phyloP scores from a whole-genome alignment of 257 asterid species.

The Salvia hispanica region DNA sequence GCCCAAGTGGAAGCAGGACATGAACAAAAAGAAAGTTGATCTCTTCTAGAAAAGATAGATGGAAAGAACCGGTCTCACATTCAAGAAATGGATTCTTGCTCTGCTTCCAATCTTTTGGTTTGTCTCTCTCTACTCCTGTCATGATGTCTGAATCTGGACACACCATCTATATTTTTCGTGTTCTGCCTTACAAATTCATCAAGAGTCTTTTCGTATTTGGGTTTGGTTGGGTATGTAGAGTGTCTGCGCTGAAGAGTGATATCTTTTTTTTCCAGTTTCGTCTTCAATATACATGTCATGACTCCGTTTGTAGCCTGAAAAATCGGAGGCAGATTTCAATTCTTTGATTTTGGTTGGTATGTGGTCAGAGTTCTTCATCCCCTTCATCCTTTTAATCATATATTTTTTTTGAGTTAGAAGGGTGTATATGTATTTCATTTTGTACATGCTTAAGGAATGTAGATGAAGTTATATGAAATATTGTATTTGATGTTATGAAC shows the following conservation, averaged over 20 bases:
- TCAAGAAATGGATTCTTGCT: slow-evolving; percentile 1
- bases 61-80: slow-evolving; percentile 1
- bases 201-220: slow-evolving; percentile 29
- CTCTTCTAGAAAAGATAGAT: slow-evolving; percentile 56
- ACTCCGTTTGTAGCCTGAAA: slow-evolving; percentile 41
- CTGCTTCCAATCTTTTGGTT: slow-evolving; percentile 32
- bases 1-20: slow-evolving; percentile 97
- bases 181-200: slow-evolving; percentile 33
- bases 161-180: slow-evolving; percentile 25
- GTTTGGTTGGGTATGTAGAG: slow-evolving; percentile 32
- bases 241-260: slow-evolving; percentile 53
- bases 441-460: slow-evolving; percentile 48
- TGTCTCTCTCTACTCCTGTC: slow-evolving; percentile 41
- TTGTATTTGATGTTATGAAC: slow-evolving; percentile 20
- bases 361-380: neutral
- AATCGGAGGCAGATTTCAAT: slow-evolving; percentile 39
- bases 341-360: slow-evolving; percentile 58
- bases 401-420: slow-evolving; percentile 32
- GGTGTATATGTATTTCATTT: slow-evolving; percentile 51
- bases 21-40: slow-evolving; percentile 79
- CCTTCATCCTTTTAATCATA: slow-evolving; percentile 32
- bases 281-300: slow-evolving; percentile 40
- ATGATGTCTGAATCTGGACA: slow-evolving; percentile 44
- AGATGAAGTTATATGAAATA: slow-evolving; percentile 38
- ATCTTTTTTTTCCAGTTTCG: slow-evolving; percentile 38